Evolutionary conservation across 768 basidiomycete species (phyloP), one percentile per base, ranked within the genome.

Genomic region (Erythrobasidium yunnanense): DNA sequence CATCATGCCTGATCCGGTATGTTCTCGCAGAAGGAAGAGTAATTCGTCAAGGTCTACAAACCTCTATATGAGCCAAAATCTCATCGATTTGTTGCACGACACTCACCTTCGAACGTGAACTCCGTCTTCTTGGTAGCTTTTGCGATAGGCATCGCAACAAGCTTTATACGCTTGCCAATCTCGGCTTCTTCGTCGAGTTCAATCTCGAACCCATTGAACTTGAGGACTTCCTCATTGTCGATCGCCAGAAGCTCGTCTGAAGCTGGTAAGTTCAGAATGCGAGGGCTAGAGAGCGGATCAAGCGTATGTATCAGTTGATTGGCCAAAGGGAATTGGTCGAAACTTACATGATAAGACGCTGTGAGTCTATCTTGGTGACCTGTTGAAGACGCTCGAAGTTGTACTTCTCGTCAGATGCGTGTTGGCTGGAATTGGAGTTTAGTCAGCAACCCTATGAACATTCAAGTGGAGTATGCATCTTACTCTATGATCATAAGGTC

Each of bases 371-470:
- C 55, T 81, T 82, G 11, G 92, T 96, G n/a, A 85, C 90, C 70
- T 83, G 81, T 75, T 97, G 93, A 65, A 97, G 77, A 1, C 83
- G 87, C 79, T 97, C 95, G 74, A 97, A 97, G 74, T 97, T 97
- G 77, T 88, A 96, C 78, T 97, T 97, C 77, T 97, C 95, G 76
- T 99, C 95, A 4, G 89, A 85, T 3, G 93, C 93, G 76, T 97
- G 93, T 74, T 97, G 93, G 72, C 60, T 63, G 23, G 38, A n/a
- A 27, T 22, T 33, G 7, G 15, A 22, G 20, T 13, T 17, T 23
- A 62, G 42, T 47, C 58, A 62, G 11, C 55, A 18, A 20, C 11
- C 38, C 11, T 11, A 42, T n/a, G 38, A n/a, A 20, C 17, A 29
- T 45, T 20, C 22, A 5, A 45, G 38, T 22, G 23, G 17, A 7